Evolutionary conservation across 352 stramenopile genomes (phyloP), one percentile per base, ranked within the genome.

Genomic region (Thalassiosira hispida): DNA sequence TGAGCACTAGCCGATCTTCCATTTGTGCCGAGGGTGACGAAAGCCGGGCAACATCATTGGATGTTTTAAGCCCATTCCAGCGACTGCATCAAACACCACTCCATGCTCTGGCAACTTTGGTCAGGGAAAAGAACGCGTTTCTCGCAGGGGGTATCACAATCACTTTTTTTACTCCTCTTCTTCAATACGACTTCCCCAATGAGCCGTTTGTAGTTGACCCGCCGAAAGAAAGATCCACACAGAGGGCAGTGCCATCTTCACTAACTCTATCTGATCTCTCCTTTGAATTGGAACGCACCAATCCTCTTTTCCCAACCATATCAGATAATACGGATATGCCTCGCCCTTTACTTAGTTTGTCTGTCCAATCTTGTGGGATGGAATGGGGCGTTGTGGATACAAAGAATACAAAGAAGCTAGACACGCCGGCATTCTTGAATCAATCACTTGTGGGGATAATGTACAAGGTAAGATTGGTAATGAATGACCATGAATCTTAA

Each of bases 331-430:
- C 60, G 2, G 18, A 38, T 22, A 67, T 49, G 46, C 35, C 25
- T 27, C 59, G 69, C 12, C 40, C 42, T 31, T 68, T 71, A 18
- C 33, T 79, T 47, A 52, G 31, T 22, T 5, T 81, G 2, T 59
- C n/a, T 12, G 31, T 74, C 25, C 14, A 71, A 31, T 22, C 29
- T 40, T 4, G 38, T n/a, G 56, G 53, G 14, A 27, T 81, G 23
- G 51, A 81, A 67, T 81, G 72, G 71, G 40, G 22, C 49, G 71
- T 73, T 22, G n/a, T 63, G 11, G n/a, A 16, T 25, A 31, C 46
- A 55, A 47, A 59, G 5, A 42, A 27, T n/a, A 52, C 49, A 46
- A 22, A 73, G 47, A 46, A 75, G 40, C 16, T 25, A 31, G 31
- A 69, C 3, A 14, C 68, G 20, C 42, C 73, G 16, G 35, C 33